Conservation (phyloP, 2,329 filamentous ascomycete genomes). For the Neoascochyta sp. region DNA sequence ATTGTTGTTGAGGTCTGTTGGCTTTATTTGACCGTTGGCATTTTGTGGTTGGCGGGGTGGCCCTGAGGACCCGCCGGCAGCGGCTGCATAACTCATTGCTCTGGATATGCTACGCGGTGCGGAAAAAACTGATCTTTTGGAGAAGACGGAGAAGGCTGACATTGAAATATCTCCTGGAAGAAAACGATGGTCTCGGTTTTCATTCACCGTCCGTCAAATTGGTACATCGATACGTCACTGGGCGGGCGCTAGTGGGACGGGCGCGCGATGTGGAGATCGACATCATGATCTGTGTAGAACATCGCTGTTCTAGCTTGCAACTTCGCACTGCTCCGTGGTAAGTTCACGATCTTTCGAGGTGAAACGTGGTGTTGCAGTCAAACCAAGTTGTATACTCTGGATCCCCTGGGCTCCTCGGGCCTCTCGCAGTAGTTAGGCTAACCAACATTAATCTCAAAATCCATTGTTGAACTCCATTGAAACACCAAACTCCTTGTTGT, state of each 20-base stretch:
- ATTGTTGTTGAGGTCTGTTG: constrained; percentile 1
- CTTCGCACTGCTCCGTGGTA: background rate
- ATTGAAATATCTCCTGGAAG: too few relatives aligned
- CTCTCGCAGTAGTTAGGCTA: too few relatives aligned
- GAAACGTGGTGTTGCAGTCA: too few relatives aligned
- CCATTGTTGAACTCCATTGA: too few relatives aligned
- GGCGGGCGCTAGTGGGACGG: constrained; percentile 13
- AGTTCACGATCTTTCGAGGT: too few relatives aligned
- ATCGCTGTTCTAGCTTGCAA: background rate
- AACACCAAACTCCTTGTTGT: too few relatives aligned
- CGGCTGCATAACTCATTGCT: constrained; percentile 18
- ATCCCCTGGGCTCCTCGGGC: too few relatives aligned
- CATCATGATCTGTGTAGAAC: constrained; percentile 1
- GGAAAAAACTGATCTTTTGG: background rate
- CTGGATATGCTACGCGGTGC: constrained; percentile 7
- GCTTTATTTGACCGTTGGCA: constrained; percentile 1
- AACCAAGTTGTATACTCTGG: too few relatives aligned
- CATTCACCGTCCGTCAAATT: too few relatives aligned
- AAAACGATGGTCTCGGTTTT: too few relatives aligned
- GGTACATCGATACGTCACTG: constrained; percentile 18
- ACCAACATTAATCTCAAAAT: too few relatives aligned
- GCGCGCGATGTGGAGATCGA: constrained; percentile 12
- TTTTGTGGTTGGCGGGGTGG: constrained; percentile 1
- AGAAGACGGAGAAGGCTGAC: too few relatives aligned
- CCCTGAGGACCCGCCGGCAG: constrained; percentile 9